Conservation (phyloP, 306 rosid genomes). For the Inga leiocalycina region DNA sequence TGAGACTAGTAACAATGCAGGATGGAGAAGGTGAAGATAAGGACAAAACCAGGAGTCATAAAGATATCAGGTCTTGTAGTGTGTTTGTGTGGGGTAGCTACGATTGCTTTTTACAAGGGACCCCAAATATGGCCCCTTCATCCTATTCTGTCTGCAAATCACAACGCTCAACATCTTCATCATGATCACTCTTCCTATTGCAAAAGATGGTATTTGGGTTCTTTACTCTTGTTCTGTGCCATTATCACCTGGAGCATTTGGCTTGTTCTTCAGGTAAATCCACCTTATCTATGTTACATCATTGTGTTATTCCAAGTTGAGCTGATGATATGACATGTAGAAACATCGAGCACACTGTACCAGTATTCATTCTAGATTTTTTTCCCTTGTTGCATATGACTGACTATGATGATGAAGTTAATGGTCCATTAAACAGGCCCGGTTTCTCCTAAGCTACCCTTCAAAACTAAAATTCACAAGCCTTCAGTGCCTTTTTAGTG, state of each 20-base stretch:
- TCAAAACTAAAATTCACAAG: slow-evolving; percentile 46
- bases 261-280: slow-evolving; percentile 59
- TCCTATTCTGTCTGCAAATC: slow-evolving; percentile 28
- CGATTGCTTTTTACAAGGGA: slow-evolving; percentile 64
- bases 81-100: slow-evolving; percentile 58
- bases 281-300: background rate
- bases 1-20: slow-evolving; percentile 26
- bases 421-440: slow-evolving; percentile 40
- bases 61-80: slow-evolving; percentile 53
- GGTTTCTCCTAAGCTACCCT: slow-evolving; percentile 48
- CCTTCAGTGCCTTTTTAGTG: slow-evolving; percentile 51
- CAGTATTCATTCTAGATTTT: background rate
- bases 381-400: background rate
- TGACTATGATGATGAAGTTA: background rate
- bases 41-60: slow-evolving; percentile 50
- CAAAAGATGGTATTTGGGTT: slow-evolving; percentile 60
- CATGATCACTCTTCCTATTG: slow-evolving; percentile 36
- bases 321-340: background rate
- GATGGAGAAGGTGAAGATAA: slow-evolving; percentile 57
- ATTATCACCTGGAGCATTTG: slow-evolving; percentile 53
- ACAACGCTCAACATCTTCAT: slow-evolving; percentile 16
- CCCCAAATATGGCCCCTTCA: slow-evolving; percentile 43
- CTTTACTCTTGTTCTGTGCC: slow-evolving; percentile 42
- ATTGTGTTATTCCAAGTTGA: background rate
- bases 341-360: background rate